phyloP scores from a whole-genome alignment of 495 filamentous ascomycete genomes.

The Corynascus novoguineensis region DNA sequence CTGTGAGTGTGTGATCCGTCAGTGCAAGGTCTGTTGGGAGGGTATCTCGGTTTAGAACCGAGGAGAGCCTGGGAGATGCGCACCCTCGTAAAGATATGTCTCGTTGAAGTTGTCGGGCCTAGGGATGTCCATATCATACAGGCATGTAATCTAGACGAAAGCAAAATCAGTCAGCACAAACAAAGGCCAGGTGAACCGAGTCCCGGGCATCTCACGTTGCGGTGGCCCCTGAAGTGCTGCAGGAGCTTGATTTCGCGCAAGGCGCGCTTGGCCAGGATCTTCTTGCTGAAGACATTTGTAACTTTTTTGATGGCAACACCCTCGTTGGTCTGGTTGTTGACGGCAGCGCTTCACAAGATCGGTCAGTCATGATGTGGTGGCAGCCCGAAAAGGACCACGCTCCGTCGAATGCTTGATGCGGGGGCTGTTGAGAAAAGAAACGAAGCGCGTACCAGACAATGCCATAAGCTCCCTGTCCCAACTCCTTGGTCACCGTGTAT shows the following conservation, averaged over 20 bases:
- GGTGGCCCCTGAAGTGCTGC: slow-evolving; percentile 87
- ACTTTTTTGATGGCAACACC: slow-evolving; percentile 99
- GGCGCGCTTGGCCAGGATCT: slow-evolving; percentile 96
- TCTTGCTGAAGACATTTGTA: slow-evolving; percentile 99
- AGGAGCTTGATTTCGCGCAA: slow-evolving; percentile 97
- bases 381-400: neutral
- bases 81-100: slow-evolving; percentile 97
- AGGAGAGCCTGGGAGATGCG: slow-evolving; percentile 14
- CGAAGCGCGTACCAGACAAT: slow-evolving; percentile 82
- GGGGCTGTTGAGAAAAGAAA: neutral
- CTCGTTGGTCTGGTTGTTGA: slow-evolving; percentile 83
- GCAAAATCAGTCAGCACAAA: slow-evolving; percentile 8
- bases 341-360: slow-evolving; percentile 62
- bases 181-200: neutral
- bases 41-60: neutral
- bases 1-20: slow-evolving; percentile 43
- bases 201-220: slow-evolving; percentile 44
- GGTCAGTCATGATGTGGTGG: slow-evolving; percentile 2
- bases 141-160: slow-evolving; percentile 76
- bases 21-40: slow-evolving; percentile 9
- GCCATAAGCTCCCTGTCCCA: slow-evolving; percentile 96
- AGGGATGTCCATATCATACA: slow-evolving; percentile 99
- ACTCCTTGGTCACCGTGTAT: slow-evolving; percentile 97
- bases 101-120: slow-evolving; percentile 98
- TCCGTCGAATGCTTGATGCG: neutral